Percentiles rank a stretch among this genome's conserved stretches.
Evolutionary conservation across 2,329 filamentous ascomycete genomes (phyloP).

Genomic region (Aspergillus proliferans): DNA sequence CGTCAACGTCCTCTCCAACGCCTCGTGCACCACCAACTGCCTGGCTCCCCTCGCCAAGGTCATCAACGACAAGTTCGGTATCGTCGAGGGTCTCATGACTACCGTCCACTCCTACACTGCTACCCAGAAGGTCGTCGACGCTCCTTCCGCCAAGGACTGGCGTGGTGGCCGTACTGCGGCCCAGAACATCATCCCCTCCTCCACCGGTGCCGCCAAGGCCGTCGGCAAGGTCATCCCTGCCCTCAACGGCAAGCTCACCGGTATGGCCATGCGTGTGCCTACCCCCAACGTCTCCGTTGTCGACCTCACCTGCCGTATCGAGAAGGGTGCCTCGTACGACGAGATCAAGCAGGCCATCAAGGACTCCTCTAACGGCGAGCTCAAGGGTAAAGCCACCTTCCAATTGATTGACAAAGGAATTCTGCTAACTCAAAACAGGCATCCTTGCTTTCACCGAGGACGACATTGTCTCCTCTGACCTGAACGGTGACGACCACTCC

Average conservation of each 20-base stretch:
- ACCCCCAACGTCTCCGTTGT: conserved; percentile 99
- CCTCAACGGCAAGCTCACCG: conserved; percentile 98
- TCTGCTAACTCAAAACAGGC: conserved; percentile 45
- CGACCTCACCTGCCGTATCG: conserved; percentile 86
- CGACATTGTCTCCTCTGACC: conserved; percentile 86
- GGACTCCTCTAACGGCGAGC: conserved; percentile 72
- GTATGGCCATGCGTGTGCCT: conserved; percentile 99
- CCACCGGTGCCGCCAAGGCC: conserved; percentile 98
- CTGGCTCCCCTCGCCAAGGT: conserved; percentile 98
- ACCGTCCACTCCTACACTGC: conserved; percentile 99
- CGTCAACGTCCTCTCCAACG: conserved; percentile 94
- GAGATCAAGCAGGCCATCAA: conserved; percentile 91
- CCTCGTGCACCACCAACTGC: conserved; percentile 99
- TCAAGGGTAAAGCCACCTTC: conserved; percentile 60
- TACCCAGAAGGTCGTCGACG: conserved; percentile 99
- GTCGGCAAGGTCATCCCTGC: conserved; percentile 99
- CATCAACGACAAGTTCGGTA: conserved; percentile 95
- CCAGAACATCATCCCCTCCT: conserved; percentile 99
- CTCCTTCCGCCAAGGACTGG: conserved; percentile 98
- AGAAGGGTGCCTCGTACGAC: conserved; percentile 71
- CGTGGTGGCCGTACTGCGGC: conserved; percentile 97
- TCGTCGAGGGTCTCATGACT: conserved; percentile 99
- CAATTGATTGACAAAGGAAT: not conserved
- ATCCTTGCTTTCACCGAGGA: conserved; percentile 95
- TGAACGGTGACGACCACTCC: conserved; percentile 87